Evolutionary conservation across 1,284 basidiomycete species (phyloP), one percentile per base, ranked within the genome.

Genomic region (Boletus sp.): DNA sequence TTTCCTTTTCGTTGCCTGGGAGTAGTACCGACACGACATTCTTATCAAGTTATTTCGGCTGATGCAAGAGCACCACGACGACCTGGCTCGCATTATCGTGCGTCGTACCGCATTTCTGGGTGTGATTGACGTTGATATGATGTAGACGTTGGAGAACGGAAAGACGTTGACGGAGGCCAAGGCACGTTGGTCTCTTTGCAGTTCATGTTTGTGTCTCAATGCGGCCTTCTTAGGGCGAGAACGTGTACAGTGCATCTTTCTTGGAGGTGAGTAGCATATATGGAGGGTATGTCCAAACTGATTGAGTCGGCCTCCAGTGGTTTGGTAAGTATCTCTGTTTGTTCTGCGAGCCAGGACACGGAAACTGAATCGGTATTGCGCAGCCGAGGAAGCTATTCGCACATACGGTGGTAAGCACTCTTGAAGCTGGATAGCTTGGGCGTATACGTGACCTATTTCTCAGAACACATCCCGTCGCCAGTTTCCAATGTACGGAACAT

Each of bases 61-160:
- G 52, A 87, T 94, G 84, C 71, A 79, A 54, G 78, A 89, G 62
- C 77, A 93, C 65, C 73, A 81, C 33, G 89, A 94, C 35, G 93
- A 96, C 62, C 73, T 96, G 29, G 81, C 81, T 10, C 78, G 81
- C 34, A 80, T 94, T 46, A 89, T 94, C 54, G 88, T 88, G 50
- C 56, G 82, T 69, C 13, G 22, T 20, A 16, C 40, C 14, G 30
- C 13, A 23, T 48, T 53, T 59, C 40, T 47, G 49, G 59, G 32
- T 34, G 25, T 41, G 25, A 29, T 53, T 46, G 36, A 55, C 33
- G 46, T 52, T 58, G 47, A 55, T 49, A 14, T 34, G 46, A 56
- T 32, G 20, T 48, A 92, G 88, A 92, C 91, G 5, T 72, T 91
- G 52, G 94, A 97, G 71, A 97, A 97, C 59, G 94, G 94, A 32